Percentiles rank a stretch among this genome's conserved stretches.
Evolutionary conservation across 2,329 filamentous ascomycete species (phyloP).

Genomic region (Echinosphaeria canescens): DNA sequence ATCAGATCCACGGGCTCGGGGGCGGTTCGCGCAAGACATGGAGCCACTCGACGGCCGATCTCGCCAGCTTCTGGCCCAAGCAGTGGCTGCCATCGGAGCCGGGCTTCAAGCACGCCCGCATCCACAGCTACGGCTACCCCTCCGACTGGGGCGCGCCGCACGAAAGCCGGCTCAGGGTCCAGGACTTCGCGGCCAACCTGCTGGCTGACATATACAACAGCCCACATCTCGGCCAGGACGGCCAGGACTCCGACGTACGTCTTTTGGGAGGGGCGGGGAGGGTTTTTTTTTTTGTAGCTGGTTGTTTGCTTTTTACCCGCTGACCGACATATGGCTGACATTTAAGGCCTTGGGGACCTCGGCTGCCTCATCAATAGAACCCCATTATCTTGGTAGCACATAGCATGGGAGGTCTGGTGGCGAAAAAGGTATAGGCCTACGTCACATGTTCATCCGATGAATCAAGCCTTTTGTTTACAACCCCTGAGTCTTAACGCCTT

Average conservation of each 20-base stretch:
- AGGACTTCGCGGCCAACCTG: constrained; percentile 6
- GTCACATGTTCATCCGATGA: no score
- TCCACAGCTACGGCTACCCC: constrained; percentile 11
- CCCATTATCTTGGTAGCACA: no score
- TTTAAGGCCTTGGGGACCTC: no score
- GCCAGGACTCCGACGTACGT: constrained; percentile 3
- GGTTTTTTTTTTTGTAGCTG: no score
- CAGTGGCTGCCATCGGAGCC: constrained; percentile 14
- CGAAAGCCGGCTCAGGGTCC: constrained; percentile 4
- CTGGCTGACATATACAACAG: constrained; percentile 6
- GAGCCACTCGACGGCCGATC: constrained; percentile 11
- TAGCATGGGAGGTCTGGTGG: no score
- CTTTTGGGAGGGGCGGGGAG: no score
- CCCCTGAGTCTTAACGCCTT: no score
- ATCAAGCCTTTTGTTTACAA: no score
- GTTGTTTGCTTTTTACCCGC: no score
- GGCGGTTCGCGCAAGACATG: constrained; percentile 18
- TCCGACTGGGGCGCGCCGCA: constrained; percentile 3
- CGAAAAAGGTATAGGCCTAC: no score
- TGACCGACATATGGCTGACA: no score
- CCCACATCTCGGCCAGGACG: constrained; percentile 4
- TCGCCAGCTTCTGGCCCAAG: constrained; percentile 15
- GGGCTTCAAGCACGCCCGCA: constrained; percentile 8
- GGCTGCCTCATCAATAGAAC: no score
- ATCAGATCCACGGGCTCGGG: constrained; percentile 18